Evolutionary conservation across 495 filamentous ascomycete genomes (phyloP).

Genomic region (Hypoxylon lienhwacheense): DNA sequence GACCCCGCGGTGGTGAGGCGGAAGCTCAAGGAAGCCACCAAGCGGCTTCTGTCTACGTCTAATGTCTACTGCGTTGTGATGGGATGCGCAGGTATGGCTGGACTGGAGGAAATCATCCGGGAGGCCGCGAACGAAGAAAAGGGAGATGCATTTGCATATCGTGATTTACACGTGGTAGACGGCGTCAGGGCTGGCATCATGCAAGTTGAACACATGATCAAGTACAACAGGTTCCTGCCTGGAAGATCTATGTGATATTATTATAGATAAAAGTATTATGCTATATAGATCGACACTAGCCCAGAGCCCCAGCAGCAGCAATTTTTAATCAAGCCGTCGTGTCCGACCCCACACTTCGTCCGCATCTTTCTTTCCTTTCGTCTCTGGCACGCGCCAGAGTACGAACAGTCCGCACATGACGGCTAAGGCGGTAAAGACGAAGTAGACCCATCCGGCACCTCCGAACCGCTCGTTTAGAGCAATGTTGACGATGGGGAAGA

Average conservation of each 20-base stretch:
- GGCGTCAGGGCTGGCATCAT: constrained; percentile 79
- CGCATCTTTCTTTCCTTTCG: constrained; percentile 72
- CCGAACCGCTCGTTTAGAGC: constrained; percentile 60
- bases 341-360: constrained; percentile 88
- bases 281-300: too few relatives aligned
- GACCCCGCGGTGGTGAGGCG: constrained; percentile 62
- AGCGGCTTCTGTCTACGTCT: constrained; percentile 59
- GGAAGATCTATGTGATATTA: constrained; percentile 25
- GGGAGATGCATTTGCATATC: constrained; percentile 59
- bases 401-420: constrained; percentile 67
- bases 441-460: constrained; percentile 80
- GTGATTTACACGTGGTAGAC: constrained; percentile 72
- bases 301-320: too few relatives aligned
- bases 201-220: constrained; percentile 61
- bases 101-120: constrained; percentile 78
- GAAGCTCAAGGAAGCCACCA: constrained; percentile 70
- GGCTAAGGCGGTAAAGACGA: constrained; percentile 78
- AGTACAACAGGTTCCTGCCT: constrained; percentile 42
- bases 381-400: constrained; percentile 74
- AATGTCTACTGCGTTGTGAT: constrained; percentile 68
- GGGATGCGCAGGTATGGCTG: constrained; percentile 91
- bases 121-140: constrained; percentile 65
- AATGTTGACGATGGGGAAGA: constrained; percentile 84
- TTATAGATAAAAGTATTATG: too few relatives aligned
- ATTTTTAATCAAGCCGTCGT: constrained; percentile 54